Percentiles rank a stretch among this genome's conserved stretches.
Evolutionary conservation across 306 rosid genomes (phyloP).

Genomic region (Alnus glutinosa): DNA sequence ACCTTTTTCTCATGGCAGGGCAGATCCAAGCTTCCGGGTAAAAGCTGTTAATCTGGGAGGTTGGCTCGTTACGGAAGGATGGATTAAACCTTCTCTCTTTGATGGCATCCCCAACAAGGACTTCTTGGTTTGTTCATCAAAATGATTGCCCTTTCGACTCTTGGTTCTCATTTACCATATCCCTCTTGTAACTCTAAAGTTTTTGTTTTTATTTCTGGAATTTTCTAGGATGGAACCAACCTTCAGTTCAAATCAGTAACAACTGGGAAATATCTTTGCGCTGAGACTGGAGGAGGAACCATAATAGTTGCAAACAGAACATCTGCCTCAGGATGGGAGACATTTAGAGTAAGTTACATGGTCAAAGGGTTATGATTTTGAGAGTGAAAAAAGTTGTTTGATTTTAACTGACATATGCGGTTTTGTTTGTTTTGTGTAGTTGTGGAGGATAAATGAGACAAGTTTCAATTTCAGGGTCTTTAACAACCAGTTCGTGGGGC

Average conservation of each 20-base stretch:
- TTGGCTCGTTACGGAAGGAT: constrained; percentile 85
- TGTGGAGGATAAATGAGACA: constrained; percentile 72
- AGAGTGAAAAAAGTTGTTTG: background rate
- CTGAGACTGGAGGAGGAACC: constrained; percentile 77
- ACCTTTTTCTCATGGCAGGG: constrained; percentile 27
- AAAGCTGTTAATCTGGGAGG: constrained; percentile 79
- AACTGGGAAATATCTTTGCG: constrained; percentile 50
- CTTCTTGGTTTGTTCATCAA: constrained; percentile 48
- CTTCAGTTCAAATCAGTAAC: constrained; percentile 68
- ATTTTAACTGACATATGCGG: background rate
- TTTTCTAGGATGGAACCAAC: constrained; percentile 61
- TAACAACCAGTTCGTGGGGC: constrained; percentile 62
- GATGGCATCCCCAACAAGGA: constrained; percentile 79
- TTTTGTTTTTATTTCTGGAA: background rate
- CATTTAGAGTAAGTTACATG: constrained; percentile 40
- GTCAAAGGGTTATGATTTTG: background rate
- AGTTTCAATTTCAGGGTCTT: constrained; percentile 62
- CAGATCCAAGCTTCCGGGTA: constrained; percentile 15
- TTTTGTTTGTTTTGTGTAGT: constrained; percentile 27
- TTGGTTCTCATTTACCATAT: too few relatives aligned
- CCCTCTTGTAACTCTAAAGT: too few relatives aligned
- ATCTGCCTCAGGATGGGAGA: constrained; percentile 71
- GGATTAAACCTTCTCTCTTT: constrained; percentile 85
- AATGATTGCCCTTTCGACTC: background rate
- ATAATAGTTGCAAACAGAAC: constrained; percentile 64